phyloP scores from a whole-genome alignment of 768 basidiomycete species.

The Saitozyma sp. region DNA sequence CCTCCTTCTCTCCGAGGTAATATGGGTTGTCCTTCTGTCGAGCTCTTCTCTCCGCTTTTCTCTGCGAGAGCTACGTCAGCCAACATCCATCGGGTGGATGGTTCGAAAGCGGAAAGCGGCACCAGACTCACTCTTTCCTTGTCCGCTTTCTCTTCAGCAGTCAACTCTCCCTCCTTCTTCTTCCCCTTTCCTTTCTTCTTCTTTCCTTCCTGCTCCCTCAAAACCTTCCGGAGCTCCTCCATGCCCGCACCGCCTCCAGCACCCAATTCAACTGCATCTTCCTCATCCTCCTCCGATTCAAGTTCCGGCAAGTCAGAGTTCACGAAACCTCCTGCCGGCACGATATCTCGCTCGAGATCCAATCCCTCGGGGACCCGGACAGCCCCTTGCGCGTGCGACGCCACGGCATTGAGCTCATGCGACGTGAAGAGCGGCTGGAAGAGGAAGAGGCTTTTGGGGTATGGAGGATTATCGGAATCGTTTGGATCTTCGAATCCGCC shows the following conservation, averaged over 20 bases:
- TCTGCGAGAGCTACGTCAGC: not conserved
- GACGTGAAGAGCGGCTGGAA: conserved; percentile 73
- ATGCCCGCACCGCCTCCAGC: conserved; percentile 47
- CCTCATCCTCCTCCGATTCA: conserved; percentile 26
- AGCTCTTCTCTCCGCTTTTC: conserved; percentile 71
- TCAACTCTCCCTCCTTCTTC: conserved; percentile 46
- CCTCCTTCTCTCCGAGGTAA: conserved; percentile 61
- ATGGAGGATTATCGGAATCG: conserved; percentile 58
- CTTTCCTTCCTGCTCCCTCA: conserved; percentile 51
- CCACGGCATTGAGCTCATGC: conserved; percentile 85
- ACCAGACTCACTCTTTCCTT: conserved; percentile 62
- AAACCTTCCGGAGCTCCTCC: conserved; percentile 44
- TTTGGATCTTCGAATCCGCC: conserved; percentile 53
- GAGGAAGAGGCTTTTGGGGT: conserved; percentile 86
- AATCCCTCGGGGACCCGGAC: conserved; percentile 80
- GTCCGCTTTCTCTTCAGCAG: conserved; percentile 53
- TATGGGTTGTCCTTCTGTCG: conserved; percentile 84
- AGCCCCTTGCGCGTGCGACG: conserved; percentile 71
- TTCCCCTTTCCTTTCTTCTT: conserved; percentile 28
- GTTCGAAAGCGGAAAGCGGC: not conserved
- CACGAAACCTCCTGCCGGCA: conserved; percentile 56
- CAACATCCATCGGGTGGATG: conserved; percentile 1
- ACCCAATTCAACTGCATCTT: conserved; percentile 46
- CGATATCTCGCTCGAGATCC: conserved; percentile 81
- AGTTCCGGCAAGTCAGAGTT: conserved; percentile 17